These are phyloP conservation scores for Rhizopus stolonifer DNA, from an alignment of 371 early-diverging fungal genomes.

Conservation along the genomic window DNA sequence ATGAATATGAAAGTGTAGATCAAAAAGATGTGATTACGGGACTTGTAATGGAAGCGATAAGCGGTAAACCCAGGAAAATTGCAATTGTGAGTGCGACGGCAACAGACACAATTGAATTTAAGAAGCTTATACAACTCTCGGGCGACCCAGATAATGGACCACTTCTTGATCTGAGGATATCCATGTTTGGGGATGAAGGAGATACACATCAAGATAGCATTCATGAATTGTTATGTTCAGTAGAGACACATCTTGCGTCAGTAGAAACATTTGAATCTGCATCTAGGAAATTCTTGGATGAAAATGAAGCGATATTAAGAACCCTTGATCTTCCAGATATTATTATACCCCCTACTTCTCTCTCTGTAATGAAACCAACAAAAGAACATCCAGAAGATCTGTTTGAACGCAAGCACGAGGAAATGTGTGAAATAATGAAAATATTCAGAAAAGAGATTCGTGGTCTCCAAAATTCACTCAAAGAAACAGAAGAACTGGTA, in stretches of 20 bases:
- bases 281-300: slow-evolving; percentile 13
- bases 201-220: slow-evolving; percentile 6
- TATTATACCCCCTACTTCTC: neutral
- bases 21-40: neutral
- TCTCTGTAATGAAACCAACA: neutral
- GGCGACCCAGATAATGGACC: slow-evolving; percentile 11
- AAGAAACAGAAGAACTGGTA: slow-evolving; percentile 34
- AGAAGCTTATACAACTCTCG: slow-evolving; percentile 13
- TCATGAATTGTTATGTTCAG: neutral
- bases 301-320: slow-evolving; percentile 10
- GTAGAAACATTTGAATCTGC: slow-evolving; percentile 7
- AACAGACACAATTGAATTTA: slow-evolving; percentile 20
- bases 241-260: slow-evolving; percentile 6
- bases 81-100: slow-evolving; percentile 7
- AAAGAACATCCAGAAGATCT: slow-evolving; percentile 1
- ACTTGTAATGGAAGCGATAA: neutral
- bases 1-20: slow-evolving; percentile 7
- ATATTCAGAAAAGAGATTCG: slow-evolving; percentile 9
- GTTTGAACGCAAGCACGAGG: slow-evolving; percentile 10
- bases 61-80: slow-evolving; percentile 7
- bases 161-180: slow-evolving; percentile 39
- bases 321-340: slow-evolving; percentile 7
- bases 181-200: slow-evolving; percentile 23
- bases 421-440: slow-evolving; percentile 1
- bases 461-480: slow-evolving; percentile 26